Conservation (phyloP, 106 monocot species). For the Allium cepa region DNA sequence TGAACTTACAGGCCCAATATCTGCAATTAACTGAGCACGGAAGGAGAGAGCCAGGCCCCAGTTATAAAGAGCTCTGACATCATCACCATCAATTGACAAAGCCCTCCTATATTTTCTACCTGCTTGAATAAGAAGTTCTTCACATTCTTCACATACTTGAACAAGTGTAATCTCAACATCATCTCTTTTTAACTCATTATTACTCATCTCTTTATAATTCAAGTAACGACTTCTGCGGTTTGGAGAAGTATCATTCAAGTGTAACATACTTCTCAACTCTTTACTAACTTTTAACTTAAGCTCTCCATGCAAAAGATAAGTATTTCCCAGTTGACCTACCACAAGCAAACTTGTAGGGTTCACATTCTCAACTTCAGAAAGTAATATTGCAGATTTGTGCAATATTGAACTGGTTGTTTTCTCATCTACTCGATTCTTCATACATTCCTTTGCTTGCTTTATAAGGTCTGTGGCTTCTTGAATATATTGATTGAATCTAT, state of each 20-base stretch:
- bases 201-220: constrained; percentile 21
- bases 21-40: constrained; percentile 85
- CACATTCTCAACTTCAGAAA: constrained; percentile 55
- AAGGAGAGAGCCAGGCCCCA: constrained; percentile 91
- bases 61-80: constrained; percentile 85
- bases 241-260: constrained; percentile 20
- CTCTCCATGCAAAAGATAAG: constrained; percentile 90
- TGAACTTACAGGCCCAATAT: constrained; percentile 83
- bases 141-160: constrained; percentile 94
- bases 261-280: constrained; percentile 68
- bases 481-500: constrained; percentile 45
- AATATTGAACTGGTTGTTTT: constrained; percentile 44
- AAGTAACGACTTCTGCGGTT: constrained; percentile 10
- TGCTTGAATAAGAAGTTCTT: constrained; percentile 70
- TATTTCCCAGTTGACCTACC: constrained; percentile 85
- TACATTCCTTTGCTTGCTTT: constrained; percentile 56
- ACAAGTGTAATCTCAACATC: constrained; percentile 44
- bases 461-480: constrained; percentile 47
- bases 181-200: constrained; percentile 31
- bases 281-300: constrained; percentile 79
- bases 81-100: constrained; percentile 80
- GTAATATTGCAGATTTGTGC: constrained; percentile 57
- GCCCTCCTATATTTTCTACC: constrained; percentile 78
- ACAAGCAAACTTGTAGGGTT: constrained; percentile 70
- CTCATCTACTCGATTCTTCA: constrained; percentile 48